Base-by-base conservation (phyloP, 495 filamentous ascomycete genomes). In the Emericellopsis terricola region DNA sequence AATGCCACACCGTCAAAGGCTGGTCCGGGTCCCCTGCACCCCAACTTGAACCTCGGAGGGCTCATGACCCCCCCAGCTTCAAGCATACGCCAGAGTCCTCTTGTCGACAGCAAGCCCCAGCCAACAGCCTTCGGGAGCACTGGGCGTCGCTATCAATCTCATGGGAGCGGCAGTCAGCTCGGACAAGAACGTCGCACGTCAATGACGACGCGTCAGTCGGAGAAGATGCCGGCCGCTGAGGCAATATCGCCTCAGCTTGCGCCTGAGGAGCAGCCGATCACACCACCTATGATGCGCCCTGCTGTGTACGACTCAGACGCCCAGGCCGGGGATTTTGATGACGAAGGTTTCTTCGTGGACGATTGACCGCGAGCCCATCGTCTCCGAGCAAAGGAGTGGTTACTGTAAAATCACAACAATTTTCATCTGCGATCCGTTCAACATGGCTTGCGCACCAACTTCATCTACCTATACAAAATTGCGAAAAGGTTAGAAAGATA, bases 51-150 rank as follows among this genome's bases (percentile, higher is more conserved):
- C 28, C 64, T 83, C 16, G 77, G 81, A 0, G 83, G 85, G 3
- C 71, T 92, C 11, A 53, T 92, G 57, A 92, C 85, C 3, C 82
- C 85, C 13, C 84, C 83, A 9, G 66, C 73, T 19, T 78, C 78
- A 6, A 68, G 74, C 32, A 49, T 73, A 21, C 69, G 77, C 8
- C 65, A 68, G 24, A 68, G 65, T 5, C 62, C 71, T 18, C 57
- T 69, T 28, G 41, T 50, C 8, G 53, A 45, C 20, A 44, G 28
- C 26, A 33, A 46, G 30, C 32, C 35, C 28, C 64, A 65, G 19
- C 59, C 70, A 15, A 63, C 63, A 6, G 64, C 64, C 5, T 65
- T 71, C 16, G 52, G 55, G 4, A 61, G 40, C 41, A 71, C 62
- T 3, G 66, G 66, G 10, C 60, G 61, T 19, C 53, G 64, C 3